These are phyloP conservation scores for Balakata baccata DNA, from an alignment of 345 rosid species.

Conservation along the genomic window DNA sequence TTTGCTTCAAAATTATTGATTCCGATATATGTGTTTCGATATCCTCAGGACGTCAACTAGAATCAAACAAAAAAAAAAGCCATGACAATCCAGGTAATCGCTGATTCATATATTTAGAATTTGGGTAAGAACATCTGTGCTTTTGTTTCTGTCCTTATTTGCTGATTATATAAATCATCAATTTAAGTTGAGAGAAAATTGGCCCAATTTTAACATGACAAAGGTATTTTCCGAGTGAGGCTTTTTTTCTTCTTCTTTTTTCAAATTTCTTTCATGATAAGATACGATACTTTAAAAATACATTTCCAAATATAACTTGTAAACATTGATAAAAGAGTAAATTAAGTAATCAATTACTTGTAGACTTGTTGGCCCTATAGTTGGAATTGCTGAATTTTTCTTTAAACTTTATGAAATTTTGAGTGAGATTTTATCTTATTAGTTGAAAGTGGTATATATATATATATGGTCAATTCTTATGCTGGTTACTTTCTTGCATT, in stretches of 20 bases:
- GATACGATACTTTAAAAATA: neutral
- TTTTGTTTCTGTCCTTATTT: neutral
- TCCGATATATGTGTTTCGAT: neutral
- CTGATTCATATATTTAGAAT: neutral
- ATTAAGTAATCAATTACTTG: neutral
- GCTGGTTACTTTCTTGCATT: neutral
- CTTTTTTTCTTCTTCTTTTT: neutral
- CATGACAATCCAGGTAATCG: slow-evolving; percentile 24
- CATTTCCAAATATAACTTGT: neutral
- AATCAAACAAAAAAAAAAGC: slow-evolving; percentile 27
- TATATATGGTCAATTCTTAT: neutral
- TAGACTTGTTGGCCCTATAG: neutral
- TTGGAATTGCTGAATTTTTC: neutral
- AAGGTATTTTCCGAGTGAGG: neutral
- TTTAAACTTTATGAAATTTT: neutral
- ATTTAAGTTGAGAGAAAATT: neutral
- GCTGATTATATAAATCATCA: neutral
- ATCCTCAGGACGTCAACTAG: slow-evolving; percentile 23
- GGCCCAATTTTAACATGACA: neutral
- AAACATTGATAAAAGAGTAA: neutral
- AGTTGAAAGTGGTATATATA: neutral
- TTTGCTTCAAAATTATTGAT: neutral
- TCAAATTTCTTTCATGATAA: neutral
- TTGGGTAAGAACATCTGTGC: neutral
- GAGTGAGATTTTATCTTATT: neutral